Evolutionary conservation across 768 basidiomycete genomes (phyloP).

Genomic region (Panellus pusillus): DNA sequence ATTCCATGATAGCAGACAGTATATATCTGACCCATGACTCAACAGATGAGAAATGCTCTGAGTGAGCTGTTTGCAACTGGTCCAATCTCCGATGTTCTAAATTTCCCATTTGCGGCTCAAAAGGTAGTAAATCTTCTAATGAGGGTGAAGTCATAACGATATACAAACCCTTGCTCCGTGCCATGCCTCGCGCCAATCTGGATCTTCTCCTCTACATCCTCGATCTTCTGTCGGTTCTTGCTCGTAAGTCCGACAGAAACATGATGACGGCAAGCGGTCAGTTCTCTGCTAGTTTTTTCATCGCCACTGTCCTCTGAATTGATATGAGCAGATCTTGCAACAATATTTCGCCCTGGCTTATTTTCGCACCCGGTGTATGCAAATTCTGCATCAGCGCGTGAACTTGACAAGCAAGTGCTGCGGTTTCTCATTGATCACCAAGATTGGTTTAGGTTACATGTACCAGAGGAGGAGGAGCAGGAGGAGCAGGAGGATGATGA

Average conservation of each 20-base stretch:
- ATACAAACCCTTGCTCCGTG: constrained; percentile 82
- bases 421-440: constrained; percentile 96
- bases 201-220: constrained; percentile 97
- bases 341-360: constrained; percentile 95
- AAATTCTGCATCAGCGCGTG: constrained; percentile 82
- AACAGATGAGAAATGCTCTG: constrained; percentile 76
- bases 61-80: constrained; percentile 50
- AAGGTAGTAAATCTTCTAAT: constrained; percentile 34
- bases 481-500: too few relatives aligned
- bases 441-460: too few relatives aligned
- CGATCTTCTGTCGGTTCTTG: constrained; percentile 93
- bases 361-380: constrained; percentile 86
- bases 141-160: constrained; percentile 72
- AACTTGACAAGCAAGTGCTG: constrained; percentile 84
- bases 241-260: too few relatives aligned
- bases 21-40: constrained; percentile 13
- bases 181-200: constrained; percentile 86
- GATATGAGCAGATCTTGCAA: constrained; percentile 73
- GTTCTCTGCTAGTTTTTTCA: constrained; percentile 20
- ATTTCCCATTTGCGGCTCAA: too few relatives aligned
- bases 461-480: too few relatives aligned
- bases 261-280: constrained; percentile 93
- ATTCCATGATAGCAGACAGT: constrained; percentile 16
- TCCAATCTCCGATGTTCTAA: too few relatives aligned
- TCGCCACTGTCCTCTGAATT: neutral